Evolutionary conservation across 2,329 filamentous ascomycete genomes (phyloP).

Genomic region (Claviceps paspali): DNA sequence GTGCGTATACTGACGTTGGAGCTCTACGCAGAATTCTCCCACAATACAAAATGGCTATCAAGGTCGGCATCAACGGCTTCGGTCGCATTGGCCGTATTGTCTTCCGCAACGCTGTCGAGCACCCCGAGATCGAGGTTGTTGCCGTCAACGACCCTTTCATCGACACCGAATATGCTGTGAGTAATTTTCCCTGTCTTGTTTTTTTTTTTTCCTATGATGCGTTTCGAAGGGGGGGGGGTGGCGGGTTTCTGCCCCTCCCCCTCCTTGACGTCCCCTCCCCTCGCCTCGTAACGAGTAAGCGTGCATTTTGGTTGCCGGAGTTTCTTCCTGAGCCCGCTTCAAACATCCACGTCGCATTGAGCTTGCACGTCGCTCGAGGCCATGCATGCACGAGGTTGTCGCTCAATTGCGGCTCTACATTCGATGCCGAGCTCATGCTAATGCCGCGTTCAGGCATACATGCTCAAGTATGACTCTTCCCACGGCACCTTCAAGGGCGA

Average conservation of each 20-base stretch:
- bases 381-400: no score
- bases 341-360: background rate
- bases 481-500: slow-evolving; percentile 95
- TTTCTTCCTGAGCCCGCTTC: background rate
- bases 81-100: slow-evolving; percentile 98
- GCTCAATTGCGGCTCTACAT: background rate
- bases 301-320: no score
- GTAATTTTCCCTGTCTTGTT: no score
- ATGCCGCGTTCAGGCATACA: slow-evolving; percentile 60
- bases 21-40: slow-evolving; percentile 3
- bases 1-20: slow-evolving; percentile 2
- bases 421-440: slow-evolving; percentile 1
- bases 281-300: no score
- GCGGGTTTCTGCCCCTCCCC: slow-evolving; percentile 7
- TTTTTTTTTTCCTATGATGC: background rate
- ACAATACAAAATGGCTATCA: slow-evolving; percentile 30
- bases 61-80: slow-evolving; percentile 99
- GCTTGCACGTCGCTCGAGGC: no score
- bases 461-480: slow-evolving; percentile 98
- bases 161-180: slow-evolving; percentile 90
- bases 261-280: slow-evolving; percentile 6
- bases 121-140: slow-evolving; percentile 78
- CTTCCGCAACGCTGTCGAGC: slow-evolving; percentile 94
- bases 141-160: slow-evolving; percentile 99
- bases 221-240: no score